Evolutionary conservation across 352 stramenopile genomes (phyloP), one percentile per base, ranked within the genome.

Genomic region (Phytophthora constricta): DNA sequence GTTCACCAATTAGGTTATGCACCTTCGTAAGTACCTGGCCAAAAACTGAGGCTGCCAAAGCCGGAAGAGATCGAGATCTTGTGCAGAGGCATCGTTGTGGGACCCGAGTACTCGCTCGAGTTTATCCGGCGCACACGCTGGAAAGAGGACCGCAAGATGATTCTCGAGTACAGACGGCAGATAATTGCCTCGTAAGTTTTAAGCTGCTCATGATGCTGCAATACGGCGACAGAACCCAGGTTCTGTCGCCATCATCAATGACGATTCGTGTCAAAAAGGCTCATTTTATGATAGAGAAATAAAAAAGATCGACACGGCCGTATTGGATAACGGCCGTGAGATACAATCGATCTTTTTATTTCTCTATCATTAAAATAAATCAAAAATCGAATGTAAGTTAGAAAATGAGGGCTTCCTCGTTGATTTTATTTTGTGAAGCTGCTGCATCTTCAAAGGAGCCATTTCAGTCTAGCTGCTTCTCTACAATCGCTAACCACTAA

Each of bases 51-150:
- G 17, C 22, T 77, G 5, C 31, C 59, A 5, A 76, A 72, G 13
- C 67, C 74, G 2, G 74, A 90, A 9, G 68, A 89, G 47, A 80
- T 92, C 16, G 78, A 87, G 50, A 81, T 92, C 51, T 33, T 90
- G 31, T 90, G 84, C 67, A 70, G 71, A 25, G 73, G 77, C 39
- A 54, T 27, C 14, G 57, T 73, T 0, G 76, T 92, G 3, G 81
- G 84, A 1, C 62, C 75, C 4, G 84, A 92, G 47, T 81, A 89
- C 43, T 89, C 84, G 37, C 76, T 92, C 28, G 75, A 87, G 48
- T 92, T 92, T 45, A 78, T 92, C n/a, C 68, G 69, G 17, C 79
- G 79, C 39, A 90, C 81, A 31, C 72, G 76, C 14, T 92, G 84
- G 84, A 61, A 76, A 50, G 65, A 86, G 28, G 34, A 69, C 33